Evolutionary conservation across 2,329 filamentous ascomycete species (phyloP), one percentile per base, ranked within the genome.

Genomic region (Acrodontium crateriforme): DNA sequence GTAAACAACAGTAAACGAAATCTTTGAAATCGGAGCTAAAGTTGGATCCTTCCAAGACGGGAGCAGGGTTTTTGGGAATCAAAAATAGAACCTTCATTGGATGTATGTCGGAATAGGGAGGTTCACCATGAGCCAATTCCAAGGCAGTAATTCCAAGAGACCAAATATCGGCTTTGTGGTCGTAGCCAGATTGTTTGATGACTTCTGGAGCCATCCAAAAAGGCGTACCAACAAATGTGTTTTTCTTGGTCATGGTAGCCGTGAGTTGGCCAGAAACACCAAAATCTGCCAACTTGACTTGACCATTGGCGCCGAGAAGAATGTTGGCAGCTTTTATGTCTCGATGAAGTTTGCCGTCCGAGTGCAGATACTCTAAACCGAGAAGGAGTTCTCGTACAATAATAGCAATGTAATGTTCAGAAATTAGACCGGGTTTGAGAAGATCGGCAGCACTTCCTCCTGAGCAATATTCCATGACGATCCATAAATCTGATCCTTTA

Each of bases 171-270:
- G 87, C 87, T 59, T 94, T 94, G 60, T 92, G 83, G 54, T 94
- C 87, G 60, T 95, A 94, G 26, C 87, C 87, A 32, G 84, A 92
- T 55, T 98, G 87, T 59, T 93, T 93, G 55, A 98, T 98, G 30
- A 95, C 87, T 58, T 98, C 87, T 8, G 87, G 87, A 3, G 89
- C 87, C 87, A 98, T 98, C 89, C 89, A 98, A 53, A 95, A 98
- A 1, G 89, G 87, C 0, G 87, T 95, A 18, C 89, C 89, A 17
- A 98, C 87, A 54, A 95, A 98, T 0, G 87, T 95, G 52, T 95
- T 95, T 62, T 95, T 95, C 67, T 95, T 95, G 37, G 87, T 94
- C 85, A 95, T 95, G 27, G 87, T 98, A 5, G 87, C 87, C 7
- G 87, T 91, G 13, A 95, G 68, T 58, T 95, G 89, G 16, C 87